Percentiles rank a stretch among this genome's conserved stretches.
phyloP scores from a whole-genome alignment of 176 grass and related monocot species.

The Raddia distichophylla region DNA sequence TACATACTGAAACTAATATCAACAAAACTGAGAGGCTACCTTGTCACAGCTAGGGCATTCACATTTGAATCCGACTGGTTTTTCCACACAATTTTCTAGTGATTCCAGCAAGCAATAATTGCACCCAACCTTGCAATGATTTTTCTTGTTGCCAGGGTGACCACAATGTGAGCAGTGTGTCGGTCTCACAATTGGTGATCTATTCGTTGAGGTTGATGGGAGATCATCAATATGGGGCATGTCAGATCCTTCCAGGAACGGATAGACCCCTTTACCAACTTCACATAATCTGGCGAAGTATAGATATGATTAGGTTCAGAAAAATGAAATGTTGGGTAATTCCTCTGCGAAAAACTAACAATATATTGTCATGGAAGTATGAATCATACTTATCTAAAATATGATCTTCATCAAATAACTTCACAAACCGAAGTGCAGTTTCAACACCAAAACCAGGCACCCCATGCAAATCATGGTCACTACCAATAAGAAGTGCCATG shows the following conservation, averaged over 20 bases:
- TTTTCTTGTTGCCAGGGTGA: constrained; percentile 87
- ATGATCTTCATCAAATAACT: constrained; percentile 65
- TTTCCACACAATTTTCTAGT: constrained; percentile 68
- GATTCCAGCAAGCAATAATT: constrained; percentile 69
- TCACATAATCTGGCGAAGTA: constrained; percentile 61
- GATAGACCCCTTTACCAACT: constrained; percentile 65
- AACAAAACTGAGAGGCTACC: constrained; percentile 44
- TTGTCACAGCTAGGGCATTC: constrained; percentile 70
- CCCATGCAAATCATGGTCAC: constrained; percentile 80
- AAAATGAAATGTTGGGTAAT: constrained; percentile 14
- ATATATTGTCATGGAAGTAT: not conserved
- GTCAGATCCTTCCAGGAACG: constrained; percentile 48
- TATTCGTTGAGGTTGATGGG: constrained; percentile 47
- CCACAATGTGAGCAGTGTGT: constrained; percentile 82
- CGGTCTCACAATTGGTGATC: constrained; percentile 41
- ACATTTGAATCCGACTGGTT: constrained; percentile 77
- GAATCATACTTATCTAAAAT: constrained; percentile 74
- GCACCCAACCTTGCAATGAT: constrained; percentile 71
- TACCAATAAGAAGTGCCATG: constrained; percentile 86
- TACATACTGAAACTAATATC: not conserved
- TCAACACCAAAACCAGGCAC: constrained; percentile 84
- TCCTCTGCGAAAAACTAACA: constrained; percentile 17
- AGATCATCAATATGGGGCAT: constrained; percentile 50
- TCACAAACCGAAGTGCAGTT: constrained; percentile 74
- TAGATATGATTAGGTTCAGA: constrained; percentile 27